These are phyloP conservation scores for Diaporthe ilicicola DNA, from an alignment of 2,329 filamentous ascomycete species.

Conservation along the genomic window DNA sequence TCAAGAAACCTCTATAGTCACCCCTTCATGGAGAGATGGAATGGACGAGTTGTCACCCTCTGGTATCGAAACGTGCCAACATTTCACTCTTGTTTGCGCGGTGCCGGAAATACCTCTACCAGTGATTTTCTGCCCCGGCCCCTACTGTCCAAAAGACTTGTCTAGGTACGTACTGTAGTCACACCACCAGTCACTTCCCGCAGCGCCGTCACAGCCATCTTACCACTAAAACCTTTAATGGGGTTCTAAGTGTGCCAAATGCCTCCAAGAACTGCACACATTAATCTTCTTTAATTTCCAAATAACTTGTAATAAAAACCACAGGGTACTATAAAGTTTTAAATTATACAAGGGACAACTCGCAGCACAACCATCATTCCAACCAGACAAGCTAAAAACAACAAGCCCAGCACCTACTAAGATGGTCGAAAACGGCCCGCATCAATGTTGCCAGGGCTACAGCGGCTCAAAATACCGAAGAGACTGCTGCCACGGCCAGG, in stretches of 20 bases:
- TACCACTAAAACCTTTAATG: not conserved
- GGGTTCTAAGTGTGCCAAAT: no score
- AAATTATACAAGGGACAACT: not conserved
- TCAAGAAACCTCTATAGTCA: no score
- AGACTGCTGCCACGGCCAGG: constrained; percentile 1
- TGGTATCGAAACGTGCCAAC: no score
- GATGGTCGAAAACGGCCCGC: not conserved
- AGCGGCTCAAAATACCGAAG: not conserved
- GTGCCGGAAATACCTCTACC: no score
- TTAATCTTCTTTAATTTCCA: not conserved
- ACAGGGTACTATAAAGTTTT: not conserved
- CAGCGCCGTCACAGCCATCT: not conserved
- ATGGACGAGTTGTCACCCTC: no score
- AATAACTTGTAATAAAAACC: not conserved
- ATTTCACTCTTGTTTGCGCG: no score
- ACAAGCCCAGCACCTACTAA: not conserved
- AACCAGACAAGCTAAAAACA: not conserved
- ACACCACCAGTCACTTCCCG: not conserved
- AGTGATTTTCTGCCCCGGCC: no score
- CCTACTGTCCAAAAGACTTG: not conserved
- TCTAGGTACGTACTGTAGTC: no score
- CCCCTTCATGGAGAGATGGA: no score
- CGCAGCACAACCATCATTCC: no score
- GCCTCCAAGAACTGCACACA: not conserved
- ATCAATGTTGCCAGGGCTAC: not conserved